Evolutionary conservation across 202 grass and related monocot species (phyloP), one percentile per base, ranked within the genome.

Genomic region (Zizania palustris): DNA sequence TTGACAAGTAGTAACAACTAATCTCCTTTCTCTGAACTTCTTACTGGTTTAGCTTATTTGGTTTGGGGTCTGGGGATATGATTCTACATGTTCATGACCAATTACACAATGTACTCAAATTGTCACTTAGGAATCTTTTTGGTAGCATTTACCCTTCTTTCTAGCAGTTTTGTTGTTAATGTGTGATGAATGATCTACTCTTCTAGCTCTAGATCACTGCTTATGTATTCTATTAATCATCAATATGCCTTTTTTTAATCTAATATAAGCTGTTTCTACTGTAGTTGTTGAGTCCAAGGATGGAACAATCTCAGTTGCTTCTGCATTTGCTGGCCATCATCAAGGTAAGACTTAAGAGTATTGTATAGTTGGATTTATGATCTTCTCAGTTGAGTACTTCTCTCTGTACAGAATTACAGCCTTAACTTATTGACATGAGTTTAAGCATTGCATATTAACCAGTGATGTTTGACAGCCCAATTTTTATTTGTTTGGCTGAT

Each of bases 261-360:
- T n/a, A 50, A 46, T 6, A 50, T 54, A 54, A 54, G 51, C 16
- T 19, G 20, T 9, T 63, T 83, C 10, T 42, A 16, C 43, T 68
- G 43, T 67, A 91, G 89, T 91, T 62, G 78, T 91, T 35, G 85
- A 88, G 51, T 88, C 85, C 3, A 88, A 80, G 46, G 85, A 80
- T 59, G 82, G 85, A 77, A 91, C 85, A 9, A 85, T 91, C 78
- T 85, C 89, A 15, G 85, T 88, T 49, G 85, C 89, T 83, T 82
- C 89, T 83, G 89, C 89, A 68, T 91, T 91, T 76, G 42, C 78
- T 70, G 85, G 85, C 63, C 85, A 91, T 42, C 85, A 91, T 36
- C 69, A 91, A 88, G 85, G 89, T 91, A 70, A n/a, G n/a, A n/a
- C n/a, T n/a, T n/a, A n/a, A 74, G 57, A 63, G 0, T 14, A 28